phyloP scores from a whole-genome alignment of 352 stramenopile species.

The Labyrinthula sp. region DNA sequence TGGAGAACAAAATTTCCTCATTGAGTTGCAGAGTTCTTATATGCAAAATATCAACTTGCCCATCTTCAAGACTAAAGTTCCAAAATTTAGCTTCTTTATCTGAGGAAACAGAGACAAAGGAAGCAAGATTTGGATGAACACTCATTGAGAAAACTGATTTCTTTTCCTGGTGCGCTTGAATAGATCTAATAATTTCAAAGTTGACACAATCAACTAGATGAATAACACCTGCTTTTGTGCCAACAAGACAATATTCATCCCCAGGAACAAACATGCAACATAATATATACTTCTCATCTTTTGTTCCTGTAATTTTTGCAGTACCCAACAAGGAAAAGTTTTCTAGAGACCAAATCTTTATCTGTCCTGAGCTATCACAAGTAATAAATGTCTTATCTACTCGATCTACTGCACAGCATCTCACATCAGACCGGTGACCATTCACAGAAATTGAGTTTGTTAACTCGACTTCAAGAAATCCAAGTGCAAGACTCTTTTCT shows the following conservation, averaged over 20 bases:
- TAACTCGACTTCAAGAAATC: background rate
- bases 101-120: conserved; percentile 76
- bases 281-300: too few relatives aligned
- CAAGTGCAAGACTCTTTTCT: too few relatives aligned
- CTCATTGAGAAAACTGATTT: conserved; percentile 92
- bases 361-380: conserved; percentile 65
- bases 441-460: conserved; percentile 46
- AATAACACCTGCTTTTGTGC: conserved; percentile 80
- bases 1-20: conserved; percentile 89
- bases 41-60: conserved; percentile 69
- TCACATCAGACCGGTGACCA: conserved; percentile 71
- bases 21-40: conserved; percentile 88
- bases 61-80: conserved; percentile 67
- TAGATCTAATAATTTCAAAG: conserved; percentile 64
- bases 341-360: conserved; percentile 61
- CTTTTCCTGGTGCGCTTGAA: conserved; percentile 61
- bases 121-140: conserved; percentile 62
- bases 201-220: conserved; percentile 61
- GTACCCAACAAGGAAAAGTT: conserved; percentile 52
- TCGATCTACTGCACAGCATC: conserved; percentile 53
- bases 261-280: conserved; percentile 79
- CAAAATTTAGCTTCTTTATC: conserved; percentile 97
- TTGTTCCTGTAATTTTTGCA: too few relatives aligned
- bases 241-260: conserved; percentile 84
- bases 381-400: conserved; percentile 68